Percentiles rank a stretch among this genome's conserved stretches.
Evolutionary conservation across 352 stramenopile species (phyloP).

Genomic region (Discostella stelligera): DNA sequence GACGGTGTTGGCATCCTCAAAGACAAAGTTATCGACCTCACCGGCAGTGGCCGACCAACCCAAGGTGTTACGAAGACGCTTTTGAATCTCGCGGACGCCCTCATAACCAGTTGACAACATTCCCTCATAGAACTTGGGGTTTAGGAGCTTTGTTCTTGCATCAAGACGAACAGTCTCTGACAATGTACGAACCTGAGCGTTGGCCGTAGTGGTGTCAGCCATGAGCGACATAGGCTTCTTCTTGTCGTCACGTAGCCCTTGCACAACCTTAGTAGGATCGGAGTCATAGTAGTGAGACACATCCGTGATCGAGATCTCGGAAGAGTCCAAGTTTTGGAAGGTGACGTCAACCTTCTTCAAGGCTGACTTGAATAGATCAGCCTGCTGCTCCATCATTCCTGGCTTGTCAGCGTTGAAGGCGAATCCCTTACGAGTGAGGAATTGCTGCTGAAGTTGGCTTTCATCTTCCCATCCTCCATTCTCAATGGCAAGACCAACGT

Average conservation of each 20-base stretch:
- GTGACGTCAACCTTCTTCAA: conserved; percentile 87
- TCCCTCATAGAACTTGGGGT: conserved; percentile 89
- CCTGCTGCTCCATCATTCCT: conserved; percentile 87
- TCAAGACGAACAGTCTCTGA: conserved; percentile 87
- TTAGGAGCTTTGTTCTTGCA: conserved; percentile 87
- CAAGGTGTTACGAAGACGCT: conserved; percentile 88
- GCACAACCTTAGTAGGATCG: conserved; percentile 88
- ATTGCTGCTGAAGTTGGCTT: conserved; percentile 86
- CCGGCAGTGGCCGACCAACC: conserved; percentile 87
- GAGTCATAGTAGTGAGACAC: conserved; percentile 89
- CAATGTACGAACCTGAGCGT: conserved; percentile 85
- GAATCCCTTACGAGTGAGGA: conserved; percentile 87
- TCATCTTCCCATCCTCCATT: conserved; percentile 88
- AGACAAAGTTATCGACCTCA: conserved; percentile 89
- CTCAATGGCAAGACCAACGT: conserved; percentile 88
- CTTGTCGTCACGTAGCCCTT: conserved; percentile 85
- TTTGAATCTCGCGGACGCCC: conserved; percentile 87
- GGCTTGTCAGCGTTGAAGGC: conserved; percentile 89
- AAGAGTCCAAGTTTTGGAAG: conserved; percentile 88
- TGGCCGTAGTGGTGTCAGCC: conserved; percentile 88
- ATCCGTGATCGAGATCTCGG: conserved; percentile 88
- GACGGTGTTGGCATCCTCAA: conserved; percentile 86
- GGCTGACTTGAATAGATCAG: conserved; percentile 85
- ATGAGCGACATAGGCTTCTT: conserved; percentile 87
- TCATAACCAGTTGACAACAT: conserved; percentile 88